Evolutionary conservation across 169 alveolate genomes (phyloP).

Genomic region (Plasmodium sp.): DNA sequence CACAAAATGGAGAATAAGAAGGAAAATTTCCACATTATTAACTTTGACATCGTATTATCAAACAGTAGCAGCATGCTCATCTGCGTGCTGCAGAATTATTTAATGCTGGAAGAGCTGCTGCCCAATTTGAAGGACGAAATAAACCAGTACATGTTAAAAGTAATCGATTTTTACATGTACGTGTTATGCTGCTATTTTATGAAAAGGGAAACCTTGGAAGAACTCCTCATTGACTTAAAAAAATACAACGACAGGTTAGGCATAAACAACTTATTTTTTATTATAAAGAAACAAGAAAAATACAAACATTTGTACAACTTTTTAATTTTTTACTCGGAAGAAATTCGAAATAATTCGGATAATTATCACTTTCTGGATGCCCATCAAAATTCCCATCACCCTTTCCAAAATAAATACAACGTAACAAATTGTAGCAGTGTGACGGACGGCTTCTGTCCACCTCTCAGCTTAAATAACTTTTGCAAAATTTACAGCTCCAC

Average conservation of each 20-base stretch:
- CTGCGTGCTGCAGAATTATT: constrained; percentile 25
- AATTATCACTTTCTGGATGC: constrained; percentile 2
- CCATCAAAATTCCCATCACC: background rate
- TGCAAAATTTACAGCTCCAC: constrained; percentile 46
- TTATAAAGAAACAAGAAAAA: constrained; percentile 59
- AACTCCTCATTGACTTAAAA: constrained; percentile 20
- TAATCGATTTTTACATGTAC: constrained; percentile 59
- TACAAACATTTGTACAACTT: constrained; percentile 28
- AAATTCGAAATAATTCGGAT: constrained; percentile 19
- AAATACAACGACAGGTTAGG: constrained; percentile 20
- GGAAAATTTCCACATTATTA: constrained; percentile 39
- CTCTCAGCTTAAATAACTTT: constrained; percentile 13
- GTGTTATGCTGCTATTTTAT: constrained; percentile 40
- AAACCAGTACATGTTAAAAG: constrained; percentile 42
- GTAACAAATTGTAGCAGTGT: constrained; percentile 6
- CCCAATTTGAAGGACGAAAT: constrained; percentile 53
- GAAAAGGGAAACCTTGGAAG: constrained; percentile 53
- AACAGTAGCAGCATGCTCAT: constrained; percentile 33
- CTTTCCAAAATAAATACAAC: constrained; percentile 7
- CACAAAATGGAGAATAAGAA: background rate
- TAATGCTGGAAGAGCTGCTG: constrained; percentile 16
- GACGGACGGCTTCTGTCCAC: background rate
- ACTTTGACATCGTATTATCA: constrained; percentile 48
- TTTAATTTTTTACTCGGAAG: constrained; percentile 23
- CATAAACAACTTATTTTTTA: constrained; percentile 43